Evolutionary conservation across 352 stramenopile species (phyloP), one percentile per base, ranked within the genome.

Genomic region (Plasmopara viticola): DNA sequence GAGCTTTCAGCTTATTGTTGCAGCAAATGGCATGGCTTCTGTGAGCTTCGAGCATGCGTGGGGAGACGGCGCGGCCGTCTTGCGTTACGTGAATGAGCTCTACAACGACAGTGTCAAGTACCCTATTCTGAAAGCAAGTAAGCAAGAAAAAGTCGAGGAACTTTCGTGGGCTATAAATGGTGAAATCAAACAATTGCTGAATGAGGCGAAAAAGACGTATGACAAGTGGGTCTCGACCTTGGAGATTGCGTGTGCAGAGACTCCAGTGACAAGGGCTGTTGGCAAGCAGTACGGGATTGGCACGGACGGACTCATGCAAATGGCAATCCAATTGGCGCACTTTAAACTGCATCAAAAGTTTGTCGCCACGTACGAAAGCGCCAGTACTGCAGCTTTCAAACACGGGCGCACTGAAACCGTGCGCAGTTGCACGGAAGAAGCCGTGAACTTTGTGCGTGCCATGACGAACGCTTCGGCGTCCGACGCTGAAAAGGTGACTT

Each of bases 31-130:
- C 42, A 74, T 73, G 18, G 77, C 80, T 13, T 88, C 78, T 2
- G 82, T 95, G 41, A 95, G 93, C 68, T 95, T 95, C 65, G 87
- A 96, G 52, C 87, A 96, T 58, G 84, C 86, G 34, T 96, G 86
- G 85, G 84, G 84, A 13, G 86, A 95, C 44, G 87, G 87, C 39
- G 85, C 95, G 2, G 87, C 86, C 0, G 86, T 96, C 37, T 62
- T 95, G 45, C 77, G 82, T 39, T 95, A 95, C 66, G 54, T 96
- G 17, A 95, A 95, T 61, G 86, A 95, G 57, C 69, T 91, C 61
- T 94, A 91, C 70, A 60, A 52, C 48, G 83, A 94, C 60, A 87
- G 74, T 51, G 60, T 90, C 35, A 86, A 87, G 64, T 72, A 77
- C n/a, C 67, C 79, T 1, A 73, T 89, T 42, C 46, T 95, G 13